Base-by-base conservation (phyloP, 345 rosid genomes). In the Mercurialis annua region DNA sequence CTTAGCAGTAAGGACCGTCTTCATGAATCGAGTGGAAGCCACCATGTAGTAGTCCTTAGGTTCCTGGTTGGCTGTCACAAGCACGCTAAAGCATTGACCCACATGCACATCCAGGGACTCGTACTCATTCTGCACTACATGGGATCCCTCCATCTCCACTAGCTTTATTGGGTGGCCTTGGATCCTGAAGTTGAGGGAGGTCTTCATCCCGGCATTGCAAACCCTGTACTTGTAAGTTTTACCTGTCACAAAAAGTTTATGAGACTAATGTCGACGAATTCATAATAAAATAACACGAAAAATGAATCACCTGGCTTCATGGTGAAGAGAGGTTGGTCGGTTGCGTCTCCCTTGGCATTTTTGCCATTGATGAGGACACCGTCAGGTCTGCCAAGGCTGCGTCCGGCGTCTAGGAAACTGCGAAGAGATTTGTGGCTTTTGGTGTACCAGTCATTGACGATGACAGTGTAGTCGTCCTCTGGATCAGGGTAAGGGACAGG, bases 401-500 rank as follows among this genome's bases (percentile, higher is more conserved):
- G 61, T 2, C 61, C 61, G 10, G 10, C n/a, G 3, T 56, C 61
- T 42, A 56, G 31, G 61, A 56, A 56, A 56, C 2, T 31, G 23
- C 42, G 6, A 4, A 56, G 61, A 31, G 61, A 10, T 9, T 56
- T 56, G 20, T 56, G 61, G 23, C 21, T 17, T 12, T 56, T 56
- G 23, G 61, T 30, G 40, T 30, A 56, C 61, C 61, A 56, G 21
- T 56, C 61, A 30, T 56, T 56, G 5, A 56, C 17, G 6, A 56
- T 30, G 0, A 56, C 61, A 17, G 61, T 56, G 61, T 56, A 56
- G 18, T 56, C 61, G 31, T 56, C 61, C 23, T 56, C 61, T 6
- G 61, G 61, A 56, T 56, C 61, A 14, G 61, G 23, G 18, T 56
- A 56, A 4, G 61, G 61, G 5, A 56, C 61, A 15, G 61, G 61